A percentile compares a stretch with the other conserved stretches of the same genome.
Conservation (phyloP, 176 grass and related monocot species). For the Ensete glaucum region DNA sequence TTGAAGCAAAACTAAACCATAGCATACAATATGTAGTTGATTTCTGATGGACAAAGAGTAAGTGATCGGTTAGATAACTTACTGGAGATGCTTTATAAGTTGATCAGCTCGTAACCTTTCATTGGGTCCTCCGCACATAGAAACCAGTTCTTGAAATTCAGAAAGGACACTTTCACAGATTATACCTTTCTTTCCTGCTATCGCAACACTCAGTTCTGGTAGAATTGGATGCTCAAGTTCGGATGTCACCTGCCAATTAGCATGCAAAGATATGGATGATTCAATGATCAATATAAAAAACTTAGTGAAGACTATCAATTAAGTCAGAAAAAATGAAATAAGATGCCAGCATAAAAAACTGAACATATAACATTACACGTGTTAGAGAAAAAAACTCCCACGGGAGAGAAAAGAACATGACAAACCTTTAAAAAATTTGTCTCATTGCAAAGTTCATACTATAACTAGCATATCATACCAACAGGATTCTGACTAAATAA, state of each 20-base stretch:
- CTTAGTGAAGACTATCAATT: not conserved
- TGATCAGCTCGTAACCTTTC: constrained; percentile 57
- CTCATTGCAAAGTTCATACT: too few relatives aligned
- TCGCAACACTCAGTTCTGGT: constrained; percentile 35
- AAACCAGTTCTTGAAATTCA: constrained; percentile 74
- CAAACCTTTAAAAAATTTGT: too few relatives aligned
- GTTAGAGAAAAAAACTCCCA: too few relatives aligned
- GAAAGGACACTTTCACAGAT: constrained; percentile 46
- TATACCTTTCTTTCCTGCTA: constrained; percentile 63
- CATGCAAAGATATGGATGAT: not conserved
- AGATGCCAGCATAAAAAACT: not conserved
- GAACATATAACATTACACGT: not conserved
- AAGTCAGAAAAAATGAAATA: not conserved
- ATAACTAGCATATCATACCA: too few relatives aligned
- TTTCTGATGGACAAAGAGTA: not conserved
- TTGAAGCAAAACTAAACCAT: not conserved
- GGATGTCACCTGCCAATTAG: constrained; percentile 35
- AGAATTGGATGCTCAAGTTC: constrained; percentile 66
- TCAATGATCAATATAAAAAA: not conserved
- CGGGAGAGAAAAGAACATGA: too few relatives aligned
- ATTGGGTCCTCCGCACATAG: constrained; percentile 52
- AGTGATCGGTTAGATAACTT: constrained; percentile 26
- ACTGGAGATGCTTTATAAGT: constrained; percentile 58
- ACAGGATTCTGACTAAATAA: too few relatives aligned
- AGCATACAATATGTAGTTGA: not conserved